phyloP scores from a whole-genome alignment of 441 rosid species.

The Theobroma grandiflorum region DNA sequence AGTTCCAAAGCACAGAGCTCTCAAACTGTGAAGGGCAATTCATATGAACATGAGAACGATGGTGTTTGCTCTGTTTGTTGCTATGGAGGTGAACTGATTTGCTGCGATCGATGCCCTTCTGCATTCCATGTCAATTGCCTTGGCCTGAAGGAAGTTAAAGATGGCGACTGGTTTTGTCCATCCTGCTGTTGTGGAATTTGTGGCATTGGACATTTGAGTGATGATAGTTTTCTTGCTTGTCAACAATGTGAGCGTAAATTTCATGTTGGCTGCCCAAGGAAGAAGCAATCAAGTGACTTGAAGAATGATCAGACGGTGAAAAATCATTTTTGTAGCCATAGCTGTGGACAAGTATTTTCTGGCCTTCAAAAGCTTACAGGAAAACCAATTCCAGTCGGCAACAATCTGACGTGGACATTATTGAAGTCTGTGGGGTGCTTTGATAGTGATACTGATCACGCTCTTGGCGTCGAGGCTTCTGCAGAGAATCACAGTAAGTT shows the following conservation, averaged over 20 bases:
- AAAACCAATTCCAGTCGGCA: conserved; percentile 36
- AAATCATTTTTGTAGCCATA: conserved; percentile 60
- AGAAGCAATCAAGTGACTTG: conserved; percentile 9
- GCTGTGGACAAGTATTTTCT: conserved; percentile 42
- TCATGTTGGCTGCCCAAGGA: conserved; percentile 45
- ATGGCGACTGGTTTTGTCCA: conserved; percentile 76
- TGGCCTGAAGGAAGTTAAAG: conserved; percentile 51
- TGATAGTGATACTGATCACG: neutral
- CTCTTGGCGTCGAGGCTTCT: conserved; percentile 22
- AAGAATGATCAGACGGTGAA: neutral
- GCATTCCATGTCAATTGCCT: conserved; percentile 66
- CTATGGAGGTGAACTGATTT: conserved; percentile 59
- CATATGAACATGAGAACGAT: conserved; percentile 31
- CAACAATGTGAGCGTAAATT: conserved; percentile 56
- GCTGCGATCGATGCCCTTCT: conserved; percentile 72
- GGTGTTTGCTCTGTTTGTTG: conserved; percentile 61
- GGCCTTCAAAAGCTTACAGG: conserved; percentile 46
- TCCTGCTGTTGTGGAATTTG: conserved; percentile 69
- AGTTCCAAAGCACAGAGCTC: conserved; percentile 19
- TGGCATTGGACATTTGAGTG: conserved; percentile 27
- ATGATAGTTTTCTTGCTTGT: conserved; percentile 41
- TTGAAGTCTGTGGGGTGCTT: conserved; percentile 35
- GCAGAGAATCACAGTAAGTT: conserved; percentile 44
- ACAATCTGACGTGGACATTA: conserved; percentile 54
- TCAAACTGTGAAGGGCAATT: neutral